Conservation (phyloP, 2,329 filamentous ascomycete genomes). For the Paecilomyces sp. region DNA sequence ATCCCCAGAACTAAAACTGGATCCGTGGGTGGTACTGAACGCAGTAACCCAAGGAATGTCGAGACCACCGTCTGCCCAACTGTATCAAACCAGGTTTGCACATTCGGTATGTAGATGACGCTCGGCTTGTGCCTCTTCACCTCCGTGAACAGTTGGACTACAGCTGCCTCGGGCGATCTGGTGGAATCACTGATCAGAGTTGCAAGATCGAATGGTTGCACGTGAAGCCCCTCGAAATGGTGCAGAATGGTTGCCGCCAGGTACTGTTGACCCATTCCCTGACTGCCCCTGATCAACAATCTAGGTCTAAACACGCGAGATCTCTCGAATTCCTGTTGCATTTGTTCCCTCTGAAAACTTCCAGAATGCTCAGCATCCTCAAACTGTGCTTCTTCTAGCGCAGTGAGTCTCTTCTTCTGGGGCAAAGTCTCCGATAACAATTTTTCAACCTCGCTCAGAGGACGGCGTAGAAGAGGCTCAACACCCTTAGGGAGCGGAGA, state of each 20-base stretch:
- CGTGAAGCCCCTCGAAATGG: conserved; percentile 86
- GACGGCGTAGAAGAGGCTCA: conserved; percentile 70
- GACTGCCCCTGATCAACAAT: conserved; percentile 70
- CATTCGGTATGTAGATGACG: conserved; percentile 86
- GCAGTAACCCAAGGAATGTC: conserved; percentile 76
- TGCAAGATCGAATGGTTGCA: conserved; percentile 88
- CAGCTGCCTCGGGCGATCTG: conserved; percentile 74
- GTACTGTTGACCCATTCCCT: conserved; percentile 92
- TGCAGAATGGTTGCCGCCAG: conserved; percentile 78
- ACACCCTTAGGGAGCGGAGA: conserved; percentile 71
- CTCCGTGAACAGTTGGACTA: conserved; percentile 86
- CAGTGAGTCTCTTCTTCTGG: conserved; percentile 76
- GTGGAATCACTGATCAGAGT: conserved; percentile 77
- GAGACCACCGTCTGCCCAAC: conserved; percentile 59
- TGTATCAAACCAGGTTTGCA: conserved; percentile 79
- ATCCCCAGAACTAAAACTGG: conserved; percentile 84
- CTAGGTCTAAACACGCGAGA: conserved; percentile 83
- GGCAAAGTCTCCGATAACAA: conserved; percentile 72
- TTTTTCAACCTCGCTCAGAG: conserved; percentile 61
- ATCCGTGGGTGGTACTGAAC: conserved; percentile 80
- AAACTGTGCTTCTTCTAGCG: conserved; percentile 87
- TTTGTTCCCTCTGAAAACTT: conserved; percentile 77
- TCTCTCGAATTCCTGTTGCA: conserved; percentile 72
- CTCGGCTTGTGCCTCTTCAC: conserved; percentile 91
- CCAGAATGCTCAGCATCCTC: conserved; percentile 76